Conservation (phyloP, 2,329 filamentous ascomycete genomes). For the Fusarium bactridioides region DNA sequence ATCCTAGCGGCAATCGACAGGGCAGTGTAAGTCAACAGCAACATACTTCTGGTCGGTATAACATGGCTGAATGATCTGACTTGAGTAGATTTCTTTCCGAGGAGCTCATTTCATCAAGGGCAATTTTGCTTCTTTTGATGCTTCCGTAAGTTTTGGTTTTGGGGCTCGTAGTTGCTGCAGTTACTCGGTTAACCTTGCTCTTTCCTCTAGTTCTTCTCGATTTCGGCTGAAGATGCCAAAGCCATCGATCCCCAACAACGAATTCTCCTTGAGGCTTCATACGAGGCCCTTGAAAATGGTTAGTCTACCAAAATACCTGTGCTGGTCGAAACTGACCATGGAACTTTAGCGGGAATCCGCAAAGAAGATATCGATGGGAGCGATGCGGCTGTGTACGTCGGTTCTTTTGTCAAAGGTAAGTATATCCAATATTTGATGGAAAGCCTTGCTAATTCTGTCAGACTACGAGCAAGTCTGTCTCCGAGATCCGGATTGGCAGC, state of each 20-base stretch:
- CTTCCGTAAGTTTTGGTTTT: conserved; percentile 49
- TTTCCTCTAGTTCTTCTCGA: conserved; percentile 57
- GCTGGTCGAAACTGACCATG: not conserved
- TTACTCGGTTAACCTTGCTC: not conserved
- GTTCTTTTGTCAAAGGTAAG: conserved; percentile 59
- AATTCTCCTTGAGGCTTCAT: conserved; percentile 59
- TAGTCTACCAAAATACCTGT: not conserved
- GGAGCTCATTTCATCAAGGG: conserved; percentile 61
- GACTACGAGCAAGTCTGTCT: conserved; percentile 61
- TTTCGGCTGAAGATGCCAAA: conserved; percentile 58
- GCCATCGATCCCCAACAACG: conserved; percentile 63
- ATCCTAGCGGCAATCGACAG: conserved; percentile 58
- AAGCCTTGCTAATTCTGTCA: conserved; percentile 29
- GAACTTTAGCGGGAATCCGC: conserved; percentile 52
- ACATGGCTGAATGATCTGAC: conserved; percentile 15
- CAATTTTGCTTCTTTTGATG: conserved; percentile 58
- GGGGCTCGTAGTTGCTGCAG: not conserved
- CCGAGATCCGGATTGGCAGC: conserved; percentile 58
- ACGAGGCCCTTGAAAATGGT: conserved; percentile 61
- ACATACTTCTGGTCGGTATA: not conserved
- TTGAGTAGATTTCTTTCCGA: conserved; percentile 53
- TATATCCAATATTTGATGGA: not conserved
- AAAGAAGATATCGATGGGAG: conserved; percentile 54
- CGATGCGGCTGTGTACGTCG: conserved; percentile 58
- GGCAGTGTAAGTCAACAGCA: conserved; percentile 52